These are phyloP conservation scores for Conticribra weissflogii DNA, from an alignment of 108 stramenopile species.

Conservation along the genomic window DNA sequence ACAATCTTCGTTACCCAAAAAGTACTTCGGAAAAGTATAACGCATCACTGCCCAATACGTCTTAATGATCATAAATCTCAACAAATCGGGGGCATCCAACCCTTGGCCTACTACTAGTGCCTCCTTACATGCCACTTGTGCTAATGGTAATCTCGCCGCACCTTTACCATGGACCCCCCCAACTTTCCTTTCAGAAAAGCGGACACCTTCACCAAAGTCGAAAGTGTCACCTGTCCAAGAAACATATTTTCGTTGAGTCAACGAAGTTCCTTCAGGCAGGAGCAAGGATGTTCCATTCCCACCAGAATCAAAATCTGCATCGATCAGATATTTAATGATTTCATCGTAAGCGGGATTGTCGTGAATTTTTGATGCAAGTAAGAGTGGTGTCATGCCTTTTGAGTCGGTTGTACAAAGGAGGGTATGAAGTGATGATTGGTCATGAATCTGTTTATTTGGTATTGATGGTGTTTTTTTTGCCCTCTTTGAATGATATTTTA, in stretches of 20 bases:
- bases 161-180: too few relatives aligned
- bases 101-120: slow-evolving; percentile 17
- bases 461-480: too few relatives aligned
- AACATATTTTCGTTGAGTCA: too few relatives aligned
- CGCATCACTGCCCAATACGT: slow-evolving; percentile 9
- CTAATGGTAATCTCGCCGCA: slow-evolving; percentile 7
- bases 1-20: background rate
- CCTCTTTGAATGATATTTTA: too few relatives aligned
- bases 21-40: background rate
- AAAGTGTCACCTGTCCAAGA: too few relatives aligned
- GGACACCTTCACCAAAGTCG: too few relatives aligned
- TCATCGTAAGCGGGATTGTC: background rate
- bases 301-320: background rate
- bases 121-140: slow-evolving; percentile 14
- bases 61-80: slow-evolving; percentile 18
- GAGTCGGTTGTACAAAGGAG: slow-evolving; percentile 11
- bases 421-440: slow-evolving; percentile 3
- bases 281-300: slow-evolving; percentile 4
- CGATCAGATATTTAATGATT: slow-evolving; percentile 23
- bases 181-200: too few relatives aligned
- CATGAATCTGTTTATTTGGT: too few relatives aligned
- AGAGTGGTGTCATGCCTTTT: slow-evolving; percentile 12
- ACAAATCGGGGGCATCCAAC: slow-evolving; percentile 15
- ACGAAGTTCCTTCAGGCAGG: too few relatives aligned
- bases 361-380: background rate